Conservation (phyloP, 2,329 filamentous ascomycete species). For the Calonectria pseudoreteaudii region DNA sequence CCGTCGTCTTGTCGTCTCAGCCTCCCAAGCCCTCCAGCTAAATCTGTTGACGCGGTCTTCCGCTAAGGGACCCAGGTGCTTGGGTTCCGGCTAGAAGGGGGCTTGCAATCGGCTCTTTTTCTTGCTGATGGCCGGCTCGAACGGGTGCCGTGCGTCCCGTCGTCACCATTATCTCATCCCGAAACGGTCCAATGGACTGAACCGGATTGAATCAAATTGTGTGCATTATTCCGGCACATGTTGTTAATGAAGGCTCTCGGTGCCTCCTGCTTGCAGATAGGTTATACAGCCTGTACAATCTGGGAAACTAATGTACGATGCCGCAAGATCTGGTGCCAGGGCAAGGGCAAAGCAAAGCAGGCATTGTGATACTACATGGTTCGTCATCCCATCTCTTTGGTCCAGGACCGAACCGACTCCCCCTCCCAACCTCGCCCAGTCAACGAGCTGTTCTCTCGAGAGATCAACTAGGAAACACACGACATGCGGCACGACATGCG, state of each 20-base stretch:
- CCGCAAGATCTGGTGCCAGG: slow-evolving; percentile 44
- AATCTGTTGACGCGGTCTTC: not conserved
- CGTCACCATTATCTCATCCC: slow-evolving; percentile 10
- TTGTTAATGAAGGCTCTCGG: not conserved
- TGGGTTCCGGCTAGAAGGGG: not conserved
- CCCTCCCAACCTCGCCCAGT: slow-evolving; percentile 24
- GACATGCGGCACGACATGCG: slow-evolving; percentile 37
- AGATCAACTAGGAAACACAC: slow-evolving; percentile 20
- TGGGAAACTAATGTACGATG: slow-evolving; percentile 39
- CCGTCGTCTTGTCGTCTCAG: slow-evolving; percentile 9
- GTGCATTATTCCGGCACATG: not conserved
- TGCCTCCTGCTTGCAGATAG: slow-evolving; percentile 24
- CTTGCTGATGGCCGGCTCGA: not conserved
- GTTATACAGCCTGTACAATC: slow-evolving; percentile 34
- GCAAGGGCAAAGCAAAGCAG: slow-evolving; percentile 31
- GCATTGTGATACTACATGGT: slow-evolving; percentile 29
- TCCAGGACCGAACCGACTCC: slow-evolving; percentile 10
- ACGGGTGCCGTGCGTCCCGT: slow-evolving; percentile 9
- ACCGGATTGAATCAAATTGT: not conserved
- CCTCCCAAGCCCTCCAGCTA: not conserved
- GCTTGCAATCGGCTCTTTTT: not conserved
- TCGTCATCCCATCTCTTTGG: slow-evolving; percentile 15
- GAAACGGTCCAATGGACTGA: not conserved
- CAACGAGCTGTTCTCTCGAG: slow-evolving; percentile 19
- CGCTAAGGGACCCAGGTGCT: slow-evolving; percentile 5